Evolutionary conservation across 495 filamentous ascomycete species (phyloP), one percentile per base, ranked within the genome.

Genomic region (Podospora didyma): DNA sequence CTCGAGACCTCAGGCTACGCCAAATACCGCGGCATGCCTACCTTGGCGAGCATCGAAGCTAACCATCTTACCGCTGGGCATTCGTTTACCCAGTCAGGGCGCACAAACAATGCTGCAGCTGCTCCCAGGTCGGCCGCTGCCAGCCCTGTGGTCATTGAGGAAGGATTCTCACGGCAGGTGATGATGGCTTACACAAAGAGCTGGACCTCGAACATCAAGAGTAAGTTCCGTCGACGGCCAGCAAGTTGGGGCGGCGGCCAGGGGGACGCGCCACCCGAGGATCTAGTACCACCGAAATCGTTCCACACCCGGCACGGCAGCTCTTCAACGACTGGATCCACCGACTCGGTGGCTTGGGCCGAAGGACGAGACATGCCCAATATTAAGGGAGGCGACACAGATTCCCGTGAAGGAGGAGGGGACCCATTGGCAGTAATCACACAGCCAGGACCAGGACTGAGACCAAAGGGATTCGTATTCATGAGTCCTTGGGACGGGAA

Each of bases 401-500:
- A 44, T 9, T 42, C 19, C 0, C 48, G 45, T 4, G 49, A 53
- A 0, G 53, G 34, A n/a, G 17, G 26, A 4, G n/a, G n/a, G n/a
- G 58, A 45, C 1, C 51, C 62, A 3, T 57, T 59, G 10, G 57
- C 70, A 3, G 49, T 73, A 2, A 71, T 74, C 46, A 76, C 74
- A 1, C 67, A 73, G 7, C 75, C 77, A 0, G 75, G 75, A 0
- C 75, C 74, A 0, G 76, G 75, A 0, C 59, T 77, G 7, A 72
- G 70, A 46, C 72, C 77, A 10, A 75, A 74, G 45, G 77, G 75
- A 7, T 89, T 86, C 70, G 70, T 82, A 12, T 95, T 96, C 68
- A 65, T 78, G 39, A 90, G 86, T n/a, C 92, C 91, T 0, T 96
- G 92, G 92, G 80, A 89, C 52, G 89, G 90, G 17, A 79, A 76